phyloP scores from a whole-genome alignment of 2,329 filamentous ascomycete genomes.

The Pleomassaria siparia region DNA sequence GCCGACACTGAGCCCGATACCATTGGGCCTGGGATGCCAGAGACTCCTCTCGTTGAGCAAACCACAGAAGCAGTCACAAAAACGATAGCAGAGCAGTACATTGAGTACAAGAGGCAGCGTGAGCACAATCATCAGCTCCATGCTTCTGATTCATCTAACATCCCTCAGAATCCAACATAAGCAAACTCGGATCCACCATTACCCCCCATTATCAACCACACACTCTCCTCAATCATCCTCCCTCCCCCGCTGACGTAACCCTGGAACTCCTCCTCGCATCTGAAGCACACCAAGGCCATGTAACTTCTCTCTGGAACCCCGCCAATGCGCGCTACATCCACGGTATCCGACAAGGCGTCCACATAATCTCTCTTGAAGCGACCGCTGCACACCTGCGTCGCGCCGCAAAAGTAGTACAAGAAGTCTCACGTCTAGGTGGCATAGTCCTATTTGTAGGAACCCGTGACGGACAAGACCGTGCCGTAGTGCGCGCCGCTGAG shows the following conservation, averaged over 20 bases:
- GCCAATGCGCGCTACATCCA: slow-evolving; percentile 93
- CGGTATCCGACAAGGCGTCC: slow-evolving; percentile 82
- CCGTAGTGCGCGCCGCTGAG: slow-evolving; percentile 78
- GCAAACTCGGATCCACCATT: slow-evolving; percentile 43
- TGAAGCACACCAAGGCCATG: slow-evolving; percentile 70
- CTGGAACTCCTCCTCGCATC: slow-evolving; percentile 74
- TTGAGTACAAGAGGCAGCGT: slow-evolving; percentile 46
- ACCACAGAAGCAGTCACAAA: slow-evolving; percentile 5
- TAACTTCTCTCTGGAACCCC: slow-evolving; percentile 90
- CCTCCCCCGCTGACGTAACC: slow-evolving; percentile 75
- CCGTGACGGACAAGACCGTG: slow-evolving; percentile 74
- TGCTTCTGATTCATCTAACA: slow-evolving; percentile 11
- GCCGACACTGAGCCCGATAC: slow-evolving; percentile 22
- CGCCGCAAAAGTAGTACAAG: slow-evolving; percentile 87
- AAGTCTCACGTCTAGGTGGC: slow-evolving; percentile 79
- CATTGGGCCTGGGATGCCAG: slow-evolving; percentile 12
- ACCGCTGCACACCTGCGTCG: slow-evolving; percentile 89
- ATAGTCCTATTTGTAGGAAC: slow-evolving; percentile 91
- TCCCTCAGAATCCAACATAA: slow-evolving; percentile 35
- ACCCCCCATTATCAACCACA: slow-evolving; percentile 64
- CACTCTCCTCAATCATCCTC: slow-evolving; percentile 70
- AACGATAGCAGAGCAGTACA: slow-evolving; percentile 45
- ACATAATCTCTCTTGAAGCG: slow-evolving; percentile 89
- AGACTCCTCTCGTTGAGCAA: slow-evolving; percentile 9
- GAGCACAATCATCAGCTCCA: slow-evolving; percentile 9